These are phyloP conservation scores for Fusarium lyarnte DNA, from an alignment of 2,329 filamentous ascomycete genomes.

Conservation along the genomic window DNA sequence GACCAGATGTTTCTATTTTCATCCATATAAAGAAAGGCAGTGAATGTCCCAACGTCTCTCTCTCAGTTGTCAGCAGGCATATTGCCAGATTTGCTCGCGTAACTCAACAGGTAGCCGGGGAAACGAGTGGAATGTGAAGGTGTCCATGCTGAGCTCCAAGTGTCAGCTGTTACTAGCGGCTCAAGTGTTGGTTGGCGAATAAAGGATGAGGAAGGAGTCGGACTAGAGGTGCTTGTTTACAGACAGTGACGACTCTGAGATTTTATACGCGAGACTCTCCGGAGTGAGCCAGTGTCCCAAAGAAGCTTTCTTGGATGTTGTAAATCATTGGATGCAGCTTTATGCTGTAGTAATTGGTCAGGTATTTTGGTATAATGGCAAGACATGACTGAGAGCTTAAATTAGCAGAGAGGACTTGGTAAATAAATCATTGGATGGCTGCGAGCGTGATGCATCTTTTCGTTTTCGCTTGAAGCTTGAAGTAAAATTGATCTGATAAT, in stretches of 20 bases:
- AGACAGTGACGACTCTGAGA: accelerated
- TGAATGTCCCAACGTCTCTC: background rate
- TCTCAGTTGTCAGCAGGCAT: accelerated
- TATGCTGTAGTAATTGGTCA: too few relatives aligned
- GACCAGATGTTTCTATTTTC: background rate
- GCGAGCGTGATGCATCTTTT: background rate
- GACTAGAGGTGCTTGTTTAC: accelerated
- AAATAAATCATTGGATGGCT: background rate
- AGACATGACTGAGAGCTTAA: too few relatives aligned
- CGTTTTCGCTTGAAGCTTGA: background rate
- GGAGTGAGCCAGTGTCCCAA: too few relatives aligned
- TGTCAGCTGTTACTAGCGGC: background rate
- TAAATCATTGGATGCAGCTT: background rate
- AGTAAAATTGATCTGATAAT: accelerated
- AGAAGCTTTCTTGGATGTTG: background rate
- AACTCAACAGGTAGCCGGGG: background rate
- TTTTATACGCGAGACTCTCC: accelerated
- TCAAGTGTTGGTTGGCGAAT: background rate
- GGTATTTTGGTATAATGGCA: too few relatives aligned
- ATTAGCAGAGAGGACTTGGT: too few relatives aligned
- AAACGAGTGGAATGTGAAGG: background rate
- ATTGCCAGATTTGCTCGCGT: background rate
- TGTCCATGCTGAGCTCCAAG: background rate
- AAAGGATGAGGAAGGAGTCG: accelerated
- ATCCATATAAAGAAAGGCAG: background rate